phyloP scores from a whole-genome alignment of 495 filamentous ascomycete species.

The Amniculicola lignicola region DNA sequence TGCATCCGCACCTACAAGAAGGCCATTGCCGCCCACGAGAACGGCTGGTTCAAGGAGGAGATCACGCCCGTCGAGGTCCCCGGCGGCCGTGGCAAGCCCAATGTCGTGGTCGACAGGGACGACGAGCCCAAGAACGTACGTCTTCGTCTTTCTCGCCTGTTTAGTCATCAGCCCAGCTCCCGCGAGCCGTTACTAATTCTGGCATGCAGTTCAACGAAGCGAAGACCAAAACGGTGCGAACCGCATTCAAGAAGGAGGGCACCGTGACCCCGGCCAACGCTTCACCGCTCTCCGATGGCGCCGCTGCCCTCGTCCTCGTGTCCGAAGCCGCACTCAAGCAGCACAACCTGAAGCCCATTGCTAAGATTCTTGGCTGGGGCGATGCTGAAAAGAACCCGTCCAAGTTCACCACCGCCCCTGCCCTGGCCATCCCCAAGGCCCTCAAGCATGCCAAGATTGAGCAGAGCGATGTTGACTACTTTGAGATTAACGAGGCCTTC shows the following conservation, averaged over 20 bases:
- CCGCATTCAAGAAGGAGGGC: conserved; percentile 77
- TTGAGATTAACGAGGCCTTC: conserved; percentile 99
- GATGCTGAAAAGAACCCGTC: conserved; percentile 85
- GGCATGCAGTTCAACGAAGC: conserved; percentile 74
- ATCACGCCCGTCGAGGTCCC: conserved; percentile 87
- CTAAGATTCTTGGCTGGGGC: conserved; percentile 94
- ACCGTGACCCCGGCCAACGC: conserved; percentile 98
- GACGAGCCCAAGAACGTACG: conserved; percentile 88
- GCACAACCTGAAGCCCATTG: conserved; percentile 82
- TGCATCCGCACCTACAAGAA: conserved; percentile 89
- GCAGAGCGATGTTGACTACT: conserved; percentile 76
- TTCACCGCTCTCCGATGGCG: conserved; percentile 91
- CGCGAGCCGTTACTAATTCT: conserved; percentile 15
- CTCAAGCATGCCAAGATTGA: conserved; percentile 83
- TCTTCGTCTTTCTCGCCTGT: not conserved
- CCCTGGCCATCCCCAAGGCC: conserved; percentile 95
- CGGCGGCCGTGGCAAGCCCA: conserved; percentile 85
- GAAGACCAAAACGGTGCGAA: conserved; percentile 79
- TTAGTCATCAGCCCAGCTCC: not conserved
- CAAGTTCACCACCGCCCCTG: conserved; percentile 93
- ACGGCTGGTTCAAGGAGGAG: conserved; percentile 74
- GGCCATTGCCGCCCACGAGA: conserved; percentile 78
- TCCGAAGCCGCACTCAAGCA: conserved; percentile 86
- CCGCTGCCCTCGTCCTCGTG: conserved; percentile 83
- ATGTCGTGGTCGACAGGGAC: conserved; percentile 74